Evolutionary conservation across 495 filamentous ascomycete species (phyloP).

Genomic region (Staphylotrichum longicolle): DNA sequence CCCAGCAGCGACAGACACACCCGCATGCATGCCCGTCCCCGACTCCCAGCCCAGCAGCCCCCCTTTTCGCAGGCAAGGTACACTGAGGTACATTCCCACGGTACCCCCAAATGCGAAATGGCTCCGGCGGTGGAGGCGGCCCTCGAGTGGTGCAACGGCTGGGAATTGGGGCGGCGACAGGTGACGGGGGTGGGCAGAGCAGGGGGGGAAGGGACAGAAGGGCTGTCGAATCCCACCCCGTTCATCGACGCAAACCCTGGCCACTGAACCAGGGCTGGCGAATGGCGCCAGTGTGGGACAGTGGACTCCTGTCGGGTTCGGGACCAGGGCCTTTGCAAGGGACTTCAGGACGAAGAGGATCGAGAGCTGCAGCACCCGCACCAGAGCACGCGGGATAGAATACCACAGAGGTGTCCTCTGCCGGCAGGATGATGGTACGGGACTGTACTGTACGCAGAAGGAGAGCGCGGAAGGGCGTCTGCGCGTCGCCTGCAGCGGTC

Average conservation of each 20-base stretch:
- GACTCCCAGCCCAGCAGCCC: slow-evolving; percentile 13
- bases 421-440: no score
- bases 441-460: no score
- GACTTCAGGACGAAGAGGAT: background rate
- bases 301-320: background rate
- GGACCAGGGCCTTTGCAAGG: background rate
- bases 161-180: slow-evolving; percentile 27
- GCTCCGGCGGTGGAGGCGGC: slow-evolving; percentile 25
- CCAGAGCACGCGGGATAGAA: background rate
- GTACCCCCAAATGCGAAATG: slow-evolving; percentile 20
- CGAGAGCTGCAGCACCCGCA: background rate
- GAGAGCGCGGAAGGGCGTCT: no score
- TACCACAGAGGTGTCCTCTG: background rate
- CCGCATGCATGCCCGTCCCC: slow-evolving; percentile 6
- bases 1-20: slow-evolving; percentile 1
- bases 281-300: slow-evolving; percentile 14
- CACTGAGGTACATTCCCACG: slow-evolving; percentile 28
- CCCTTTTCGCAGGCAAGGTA: slow-evolving; percentile 15
- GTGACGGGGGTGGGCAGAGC: slow-evolving; percentile 22
- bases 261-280: slow-evolving; percentile 10
- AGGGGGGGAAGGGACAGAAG: slow-evolving; percentile 3
- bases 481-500: no score
- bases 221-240: slow-evolving; percentile 8
- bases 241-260: slow-evolving; percentile 13
- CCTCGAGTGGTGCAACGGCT: slow-evolving; percentile 31